phyloP scores from a whole-genome alignment of 2,329 filamentous ascomycete species.

The Stachybotrys echinatus region DNA sequence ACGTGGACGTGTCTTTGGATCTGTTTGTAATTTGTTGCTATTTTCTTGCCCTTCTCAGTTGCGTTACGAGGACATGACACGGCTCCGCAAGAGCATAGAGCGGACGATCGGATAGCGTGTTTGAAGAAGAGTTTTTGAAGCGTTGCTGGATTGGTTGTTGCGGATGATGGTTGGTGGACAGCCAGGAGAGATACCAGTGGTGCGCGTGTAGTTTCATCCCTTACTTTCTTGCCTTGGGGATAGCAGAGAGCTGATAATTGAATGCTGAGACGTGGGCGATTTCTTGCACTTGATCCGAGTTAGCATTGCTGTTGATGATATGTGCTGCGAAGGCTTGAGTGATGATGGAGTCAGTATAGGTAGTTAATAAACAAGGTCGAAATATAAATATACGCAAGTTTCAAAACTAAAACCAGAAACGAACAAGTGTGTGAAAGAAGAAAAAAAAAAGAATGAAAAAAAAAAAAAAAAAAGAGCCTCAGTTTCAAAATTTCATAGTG shows the following conservation, averaged over 20 bases:
- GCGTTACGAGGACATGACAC: slow-evolving; percentile 25
- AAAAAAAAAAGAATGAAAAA: too few relatives aligned
- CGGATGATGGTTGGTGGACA: slow-evolving; percentile 3
- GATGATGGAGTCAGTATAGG: too few relatives aligned
- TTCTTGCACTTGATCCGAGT: too few relatives aligned
- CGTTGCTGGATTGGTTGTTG: not conserved
- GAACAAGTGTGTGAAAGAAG: too few relatives aligned
- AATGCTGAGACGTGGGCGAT: not conserved
- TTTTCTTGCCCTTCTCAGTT: not conserved
- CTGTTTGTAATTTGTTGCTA: not conserved
- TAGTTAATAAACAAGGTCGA: too few relatives aligned
- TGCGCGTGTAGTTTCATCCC: not conserved
- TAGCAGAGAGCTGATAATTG: not conserved
- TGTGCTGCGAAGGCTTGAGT: too few relatives aligned
- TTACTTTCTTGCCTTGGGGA: not conserved
- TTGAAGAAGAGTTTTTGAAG: not conserved
- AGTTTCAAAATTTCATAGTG: too few relatives aligned
- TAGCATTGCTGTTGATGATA: too few relatives aligned
- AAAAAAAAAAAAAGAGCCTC: too few relatives aligned
- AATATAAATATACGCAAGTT: too few relatives aligned
- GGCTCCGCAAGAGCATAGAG: slow-evolving; percentile 18
- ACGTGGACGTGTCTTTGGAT: not conserved
- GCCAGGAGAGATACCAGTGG: slow-evolving; percentile 2
- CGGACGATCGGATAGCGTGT: slow-evolving; percentile 11
- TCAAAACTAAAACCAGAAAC: too few relatives aligned